These are phyloP conservation scores for Aspergillus ochraceoroseus DNA, from an alignment of 2,329 filamentous ascomycete species.

Conservation along the genomic window DNA sequence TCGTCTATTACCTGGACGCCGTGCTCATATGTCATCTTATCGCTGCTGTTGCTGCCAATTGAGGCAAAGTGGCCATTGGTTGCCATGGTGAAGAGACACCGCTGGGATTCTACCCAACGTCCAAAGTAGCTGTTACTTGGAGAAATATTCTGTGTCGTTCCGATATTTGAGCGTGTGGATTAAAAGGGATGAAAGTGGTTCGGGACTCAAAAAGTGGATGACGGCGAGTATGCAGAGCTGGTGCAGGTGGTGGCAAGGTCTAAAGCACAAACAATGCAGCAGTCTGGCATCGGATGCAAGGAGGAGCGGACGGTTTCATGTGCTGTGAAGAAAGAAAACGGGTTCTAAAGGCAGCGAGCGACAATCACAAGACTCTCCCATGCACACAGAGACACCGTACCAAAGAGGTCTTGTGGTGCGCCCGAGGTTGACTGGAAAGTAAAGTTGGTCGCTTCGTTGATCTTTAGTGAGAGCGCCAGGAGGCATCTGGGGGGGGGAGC, in stretches of 20 bases:
- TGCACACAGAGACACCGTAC: slow-evolving; percentile 2
- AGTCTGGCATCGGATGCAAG: slow-evolving; percentile 8
- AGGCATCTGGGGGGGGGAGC: slow-evolving; percentile 13
- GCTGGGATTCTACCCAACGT: slow-evolving; percentile 8
- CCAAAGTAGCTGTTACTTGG: neutral
- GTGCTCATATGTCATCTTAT: slow-evolving; percentile 63
- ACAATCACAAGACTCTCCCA: slow-evolving; percentile 15
- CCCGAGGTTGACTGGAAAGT: slow-evolving; percentile 12
- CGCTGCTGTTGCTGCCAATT: slow-evolving; percentile 36
- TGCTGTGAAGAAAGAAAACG: slow-evolving; percentile 13
- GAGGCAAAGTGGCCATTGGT: slow-evolving; percentile 47
- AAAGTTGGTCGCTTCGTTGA: slow-evolving; percentile 15
- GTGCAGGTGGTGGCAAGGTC: slow-evolving; percentile 9
- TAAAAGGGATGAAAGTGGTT: slow-evolving; percentile 1
- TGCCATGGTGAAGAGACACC: slow-evolving; percentile 32
- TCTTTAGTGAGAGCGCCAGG: slow-evolving; percentile 10
- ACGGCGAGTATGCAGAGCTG: slow-evolving; percentile 4
- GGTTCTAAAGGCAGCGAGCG: slow-evolving; percentile 9
- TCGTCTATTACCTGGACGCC: slow-evolving; percentile 96
- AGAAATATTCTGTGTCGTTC: slow-evolving; percentile 1
- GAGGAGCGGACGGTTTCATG: slow-evolving; percentile 8
- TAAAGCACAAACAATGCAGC: slow-evolving; percentile 6
- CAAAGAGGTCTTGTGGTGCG: slow-evolving; percentile 6
- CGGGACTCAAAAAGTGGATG: slow-evolving; percentile 1
- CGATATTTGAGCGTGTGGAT: neutral